These are phyloP conservation scores for Chalaropsis thielavioides DNA, from an alignment of 2,329 filamentous ascomycete species.

Conservation along the genomic window DNA sequence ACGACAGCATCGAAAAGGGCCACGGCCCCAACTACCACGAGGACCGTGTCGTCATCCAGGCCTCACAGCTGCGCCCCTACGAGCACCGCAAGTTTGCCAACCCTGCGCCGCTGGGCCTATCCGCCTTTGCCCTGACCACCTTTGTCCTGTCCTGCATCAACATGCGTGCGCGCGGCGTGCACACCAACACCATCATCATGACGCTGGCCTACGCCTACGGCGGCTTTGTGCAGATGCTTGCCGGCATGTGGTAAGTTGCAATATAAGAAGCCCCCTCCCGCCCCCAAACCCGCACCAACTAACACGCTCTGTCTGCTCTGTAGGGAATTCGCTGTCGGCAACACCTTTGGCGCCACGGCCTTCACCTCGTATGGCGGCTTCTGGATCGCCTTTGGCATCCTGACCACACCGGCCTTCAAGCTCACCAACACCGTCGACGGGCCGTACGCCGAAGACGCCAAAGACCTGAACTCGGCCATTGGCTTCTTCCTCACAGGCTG, in stretches of 20 bases:
- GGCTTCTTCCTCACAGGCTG: conserved; percentile 65
- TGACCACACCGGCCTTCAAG: conserved; percentile 53
- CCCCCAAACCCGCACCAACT: too few species aligned
- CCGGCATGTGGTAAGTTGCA: conserved; percentile 65
- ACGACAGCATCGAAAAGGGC: conserved; percentile 16
- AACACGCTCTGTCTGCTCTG: background rate
- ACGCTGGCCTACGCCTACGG: conserved; percentile 60
- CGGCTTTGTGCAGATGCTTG: conserved; percentile 62
- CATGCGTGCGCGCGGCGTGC: conserved; percentile 46
- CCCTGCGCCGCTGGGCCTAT: conserved; percentile 62
- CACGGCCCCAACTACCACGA: conserved; percentile 15
- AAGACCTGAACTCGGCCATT: conserved; percentile 43
- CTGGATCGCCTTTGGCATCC: conserved; percentile 63
- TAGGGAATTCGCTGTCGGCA: conserved; percentile 77
- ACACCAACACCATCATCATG: conserved; percentile 50
- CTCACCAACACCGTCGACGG: conserved; percentile 32
- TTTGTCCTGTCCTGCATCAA: conserved; percentile 68
- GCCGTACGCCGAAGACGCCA: conserved; percentile 33
- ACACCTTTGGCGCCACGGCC: conserved; percentile 73
- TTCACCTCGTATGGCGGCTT: conserved; percentile 72
- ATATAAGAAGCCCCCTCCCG: too few species aligned
- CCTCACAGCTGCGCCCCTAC: conserved; percentile 48
- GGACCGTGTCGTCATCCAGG: conserved; percentile 36
- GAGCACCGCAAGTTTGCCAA: conserved; percentile 64
- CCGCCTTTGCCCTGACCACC: conserved; percentile 68